Percentiles rank a stretch among this genome's conserved stretches.
Conservation (phyloP, 768 basidiomycete genomes). For the Boletus edulis region DNA sequence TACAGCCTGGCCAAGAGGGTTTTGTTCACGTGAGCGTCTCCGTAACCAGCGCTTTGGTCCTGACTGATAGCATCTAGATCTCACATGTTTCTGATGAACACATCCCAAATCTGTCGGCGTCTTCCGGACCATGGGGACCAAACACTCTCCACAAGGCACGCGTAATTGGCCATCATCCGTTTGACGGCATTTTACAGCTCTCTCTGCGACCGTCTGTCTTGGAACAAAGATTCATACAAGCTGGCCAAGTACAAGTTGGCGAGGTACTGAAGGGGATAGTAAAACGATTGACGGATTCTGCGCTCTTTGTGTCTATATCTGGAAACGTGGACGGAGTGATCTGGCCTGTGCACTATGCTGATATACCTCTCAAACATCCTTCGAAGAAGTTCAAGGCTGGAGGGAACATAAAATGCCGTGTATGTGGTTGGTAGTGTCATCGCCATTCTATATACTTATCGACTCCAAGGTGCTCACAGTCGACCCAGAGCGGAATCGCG, state of each 20-base stretch:
- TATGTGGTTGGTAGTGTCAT: slow-evolving; percentile 35
- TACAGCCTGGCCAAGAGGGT: slow-evolving; percentile 63
- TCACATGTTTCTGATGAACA: slow-evolving; percentile 93
- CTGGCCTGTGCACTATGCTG: slow-evolving; percentile 94
- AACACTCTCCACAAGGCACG: slow-evolving; percentile 82
- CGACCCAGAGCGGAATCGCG: slow-evolving; percentile 75
- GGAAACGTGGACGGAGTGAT: slow-evolving; percentile 90
- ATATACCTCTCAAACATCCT: slow-evolving; percentile 92
- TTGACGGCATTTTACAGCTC: slow-evolving; percentile 90
- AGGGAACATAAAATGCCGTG: slow-evolving; percentile 79
- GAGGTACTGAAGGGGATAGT: slow-evolving; percentile 85
- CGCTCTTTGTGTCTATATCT: slow-evolving; percentile 81
- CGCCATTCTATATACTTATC: background rate
- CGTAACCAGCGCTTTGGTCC: background rate
- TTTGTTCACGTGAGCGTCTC: slow-evolving; percentile 79
- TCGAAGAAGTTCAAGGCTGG: slow-evolving; percentile 87
- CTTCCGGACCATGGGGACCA: slow-evolving; percentile 77
- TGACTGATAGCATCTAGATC: slow-evolving; percentile 52
- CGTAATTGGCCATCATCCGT: slow-evolving; percentile 77
- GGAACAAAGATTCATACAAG: slow-evolving; percentile 82
- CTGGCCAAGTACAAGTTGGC: slow-evolving; percentile 80
- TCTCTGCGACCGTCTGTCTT: slow-evolving; percentile 81
- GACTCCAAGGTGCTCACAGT: slow-evolving; percentile 71
- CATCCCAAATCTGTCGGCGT: slow-evolving; percentile 65
- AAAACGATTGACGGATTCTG: slow-evolving; percentile 77